A percentile compares a stretch with the other conserved stretches of the same genome.
Evolutionary conservation across 306 rosid species (phyloP).

Genomic region (Inga oerstediana): DNA sequence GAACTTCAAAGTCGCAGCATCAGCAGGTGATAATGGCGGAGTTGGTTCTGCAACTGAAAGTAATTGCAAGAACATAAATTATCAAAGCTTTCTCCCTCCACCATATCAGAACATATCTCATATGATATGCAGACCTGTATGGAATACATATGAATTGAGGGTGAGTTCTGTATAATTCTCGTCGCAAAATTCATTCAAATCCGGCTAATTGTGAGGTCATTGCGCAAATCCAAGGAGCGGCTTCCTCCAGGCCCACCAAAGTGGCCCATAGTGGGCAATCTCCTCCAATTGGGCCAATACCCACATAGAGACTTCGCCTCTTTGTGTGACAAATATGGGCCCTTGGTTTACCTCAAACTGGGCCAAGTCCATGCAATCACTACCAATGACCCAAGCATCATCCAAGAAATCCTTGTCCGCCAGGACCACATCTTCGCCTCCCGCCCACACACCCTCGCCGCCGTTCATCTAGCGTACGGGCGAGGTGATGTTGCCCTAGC

Average conservation of each 20-base stretch:
- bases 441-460: conserved; percentile 82
- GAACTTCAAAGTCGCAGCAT: too few relatives aligned
- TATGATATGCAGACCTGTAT: conserved; percentile 74
- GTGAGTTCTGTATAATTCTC: conserved; percentile 37
- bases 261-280: conserved; percentile 88
- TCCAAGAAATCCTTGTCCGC: conserved; percentile 73
- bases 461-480: conserved; percentile 80
- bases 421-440: conserved; percentile 95
- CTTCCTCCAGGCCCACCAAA: conserved; percentile 91
- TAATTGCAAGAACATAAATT: too few relatives aligned
- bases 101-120: conserved; percentile 75
- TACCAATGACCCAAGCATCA: conserved; percentile 77
- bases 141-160: too few relatives aligned
- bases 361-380: conserved; percentile 78
- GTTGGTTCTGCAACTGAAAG: too few relatives aligned
- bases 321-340: conserved; percentile 68
- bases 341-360: conserved; percentile 75
- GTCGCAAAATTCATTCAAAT: conserved; percentile 33
- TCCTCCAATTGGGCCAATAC: conserved; percentile 72
- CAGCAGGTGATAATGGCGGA: too few relatives aligned
- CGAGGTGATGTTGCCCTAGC: conserved; percentile 85
- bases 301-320: conserved; percentile 91
- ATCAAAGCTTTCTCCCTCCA: conserved; percentile 78
- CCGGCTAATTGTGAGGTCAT: conserved; percentile 11
- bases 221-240: neutral